Evolutionary conservation across 371 early-diverging fungal species (phyloP).

Genomic region (Chytridiales sp.): DNA sequence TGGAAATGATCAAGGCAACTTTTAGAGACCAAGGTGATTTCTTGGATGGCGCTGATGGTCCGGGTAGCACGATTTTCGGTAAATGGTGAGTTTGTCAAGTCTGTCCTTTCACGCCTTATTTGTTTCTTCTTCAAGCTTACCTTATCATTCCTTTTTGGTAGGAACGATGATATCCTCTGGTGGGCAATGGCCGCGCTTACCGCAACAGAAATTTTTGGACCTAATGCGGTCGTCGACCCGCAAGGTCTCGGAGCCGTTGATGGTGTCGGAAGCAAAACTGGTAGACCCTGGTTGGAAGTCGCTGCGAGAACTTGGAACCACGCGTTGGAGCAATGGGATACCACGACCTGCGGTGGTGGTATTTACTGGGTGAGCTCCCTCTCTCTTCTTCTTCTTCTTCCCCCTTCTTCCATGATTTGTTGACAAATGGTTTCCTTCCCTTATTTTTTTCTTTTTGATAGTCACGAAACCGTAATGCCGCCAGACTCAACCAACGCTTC

Average conservation of each 20-base stretch:
- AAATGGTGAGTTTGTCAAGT: too few species aligned
- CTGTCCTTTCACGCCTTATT: too few species aligned
- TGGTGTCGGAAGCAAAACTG: not conserved
- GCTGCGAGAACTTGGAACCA: conserved; percentile 34
- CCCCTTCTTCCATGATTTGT: too few species aligned
- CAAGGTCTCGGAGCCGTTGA: not conserved
- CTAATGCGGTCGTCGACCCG: not conserved
- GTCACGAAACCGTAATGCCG: conserved; percentile 30
- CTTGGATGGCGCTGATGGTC: conserved; percentile 1
- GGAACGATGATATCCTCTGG: conserved; percentile 49
- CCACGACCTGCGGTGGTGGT: conserved; percentile 38
- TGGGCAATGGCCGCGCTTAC: conserved; percentile 26
- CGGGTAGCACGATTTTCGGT: too few species aligned
- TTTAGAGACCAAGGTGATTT: conserved; percentile 12
- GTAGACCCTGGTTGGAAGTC: conserved; percentile 18
- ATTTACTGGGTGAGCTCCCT: conserved; percentile 50
- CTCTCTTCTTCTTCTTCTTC: too few species aligned
- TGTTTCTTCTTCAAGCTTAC: too few species aligned
- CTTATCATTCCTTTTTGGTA: conserved; percentile 1
- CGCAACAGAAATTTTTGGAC: conserved; percentile 10
- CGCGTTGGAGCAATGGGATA: conserved; percentile 38
- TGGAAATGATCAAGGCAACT: not conserved
- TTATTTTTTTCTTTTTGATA: too few species aligned
- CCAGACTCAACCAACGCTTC: conserved; percentile 2
- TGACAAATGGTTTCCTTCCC: too few species aligned